Evolutionary conservation across 495 filamentous ascomycete genomes (phyloP), one percentile per base, ranked within the genome.

Genomic region (Oleoguttula mirabilis): DNA sequence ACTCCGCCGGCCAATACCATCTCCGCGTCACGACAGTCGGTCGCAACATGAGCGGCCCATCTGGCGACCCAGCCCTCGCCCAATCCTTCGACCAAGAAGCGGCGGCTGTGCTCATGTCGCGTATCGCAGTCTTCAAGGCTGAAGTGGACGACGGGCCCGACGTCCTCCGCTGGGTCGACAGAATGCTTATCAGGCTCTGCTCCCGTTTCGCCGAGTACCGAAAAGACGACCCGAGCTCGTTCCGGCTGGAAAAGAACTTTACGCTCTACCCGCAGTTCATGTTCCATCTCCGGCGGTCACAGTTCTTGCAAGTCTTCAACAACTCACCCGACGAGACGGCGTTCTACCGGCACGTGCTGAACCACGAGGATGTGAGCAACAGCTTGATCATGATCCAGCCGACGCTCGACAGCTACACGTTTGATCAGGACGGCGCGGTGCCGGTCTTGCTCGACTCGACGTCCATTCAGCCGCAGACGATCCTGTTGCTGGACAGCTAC

Each of bases 61-160:
- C 88, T 24, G 92, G 92, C 32, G 92, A 99, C 60, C 90, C 90
- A n/a, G 84, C 88, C 3, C 80, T 99, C 50, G 87, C 92, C 27
- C 92, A 94, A 54, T 94, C 87, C 2, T 99, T 99, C 59, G 92
- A 99, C 53, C 92, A 99, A 57, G 92, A 99, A 66, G 88, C 92
- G 33, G 87, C 92, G 6, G 92, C 92, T 3, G 92, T 96, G 8
- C 75, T 99, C 14, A 99, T 99, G 92, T 90, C 88, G 11, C 76
- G 92, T 50, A 96, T 96, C 55, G 92, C 90, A 5, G 92, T 96
- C 31, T 99, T 94, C 69, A 96, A 96, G 69, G 88, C 92, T 3
- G 92, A 99, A 58, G 88, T 95, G 33, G 92, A 99, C 52, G 92
- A 99, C 58, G 92, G 92, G 0, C 92, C 92, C n/a, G 92, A 99